These are phyloP conservation scores for Diplodia seriata DNA, from an alignment of 2,329 filamentous ascomycete genomes.

Conservation along the genomic window DNA sequence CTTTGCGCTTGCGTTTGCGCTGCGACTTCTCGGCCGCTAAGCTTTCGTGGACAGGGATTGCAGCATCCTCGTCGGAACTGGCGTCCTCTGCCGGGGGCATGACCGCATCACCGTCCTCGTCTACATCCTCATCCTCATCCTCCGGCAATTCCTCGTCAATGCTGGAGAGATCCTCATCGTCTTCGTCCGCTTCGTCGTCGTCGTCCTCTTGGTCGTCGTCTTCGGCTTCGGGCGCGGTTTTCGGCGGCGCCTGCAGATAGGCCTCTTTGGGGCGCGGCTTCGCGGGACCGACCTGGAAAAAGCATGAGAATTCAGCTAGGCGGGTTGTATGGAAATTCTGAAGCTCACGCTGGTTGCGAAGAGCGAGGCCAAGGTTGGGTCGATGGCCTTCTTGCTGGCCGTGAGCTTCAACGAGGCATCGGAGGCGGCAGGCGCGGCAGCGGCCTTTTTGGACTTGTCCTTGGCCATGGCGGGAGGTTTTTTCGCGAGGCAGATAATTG, in stretches of 20 bases:
- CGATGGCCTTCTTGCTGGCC: slow-evolving; percentile 48
- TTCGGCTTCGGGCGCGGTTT: slow-evolving; percentile 43
- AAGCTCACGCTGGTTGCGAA: slow-evolving; percentile 53
- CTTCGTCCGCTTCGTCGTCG: slow-evolving; percentile 44
- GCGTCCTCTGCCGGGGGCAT: slow-evolving; percentile 35
- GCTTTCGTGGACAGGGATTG: slow-evolving; percentile 41
- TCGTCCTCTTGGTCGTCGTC: slow-evolving; percentile 62
- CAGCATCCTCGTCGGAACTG: slow-evolving; percentile 35
- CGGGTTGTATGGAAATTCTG: slow-evolving; percentile 26
- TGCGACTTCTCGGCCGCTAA: slow-evolving; percentile 38
- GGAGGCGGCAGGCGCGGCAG: background rate
- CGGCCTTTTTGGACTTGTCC: slow-evolving; percentile 36
- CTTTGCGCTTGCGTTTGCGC: slow-evolving; percentile 57
- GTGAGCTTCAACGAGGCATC: slow-evolving; percentile 36
- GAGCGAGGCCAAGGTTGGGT: slow-evolving; percentile 55
- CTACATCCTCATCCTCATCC: slow-evolving; percentile 39
- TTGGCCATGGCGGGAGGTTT: slow-evolving; percentile 42
- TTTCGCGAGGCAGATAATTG: slow-evolving; percentile 2
- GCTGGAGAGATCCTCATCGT: slow-evolving; percentile 37
- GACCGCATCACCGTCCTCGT: slow-evolving; percentile 36
- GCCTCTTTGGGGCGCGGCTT: slow-evolving; percentile 51
- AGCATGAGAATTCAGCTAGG: slow-evolving; percentile 5
- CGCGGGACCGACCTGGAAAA: slow-evolving; percentile 45
- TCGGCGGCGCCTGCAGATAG: slow-evolving; percentile 43
- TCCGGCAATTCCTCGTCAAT: slow-evolving; percentile 39